These are phyloP conservation scores for Termitomyces eurrhizus DNA, from an alignment of 768 basidiomycete genomes.

Conservation along the genomic window DNA sequence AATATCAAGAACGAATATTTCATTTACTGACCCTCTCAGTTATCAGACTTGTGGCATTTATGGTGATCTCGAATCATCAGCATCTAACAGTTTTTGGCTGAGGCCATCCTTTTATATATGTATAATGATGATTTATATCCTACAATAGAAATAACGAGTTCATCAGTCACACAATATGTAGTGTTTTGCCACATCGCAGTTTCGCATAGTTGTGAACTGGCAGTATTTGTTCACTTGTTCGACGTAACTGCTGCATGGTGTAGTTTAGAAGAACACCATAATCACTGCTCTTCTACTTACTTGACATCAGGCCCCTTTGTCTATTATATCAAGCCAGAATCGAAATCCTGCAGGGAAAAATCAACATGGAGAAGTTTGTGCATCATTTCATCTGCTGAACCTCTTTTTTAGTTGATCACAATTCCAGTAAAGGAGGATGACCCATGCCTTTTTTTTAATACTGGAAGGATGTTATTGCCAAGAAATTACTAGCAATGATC, in stretches of 20 bases:
- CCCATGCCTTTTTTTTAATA: not conserved
- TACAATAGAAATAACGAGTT: no score
- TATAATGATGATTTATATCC: no score
- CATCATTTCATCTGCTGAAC: not conserved
- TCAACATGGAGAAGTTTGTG: not conserved
- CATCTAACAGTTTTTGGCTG: no score
- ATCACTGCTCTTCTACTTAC: not conserved
- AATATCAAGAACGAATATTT: no score
- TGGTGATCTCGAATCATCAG: no score
- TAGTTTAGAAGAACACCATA: not conserved
- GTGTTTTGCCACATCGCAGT: rapidly evolving
- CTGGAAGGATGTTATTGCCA: not conserved
- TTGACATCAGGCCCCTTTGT: not conserved
- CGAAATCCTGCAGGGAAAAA: not conserved
- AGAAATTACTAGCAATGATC: not conserved
- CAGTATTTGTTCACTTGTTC: not conserved
- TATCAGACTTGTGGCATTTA: no score
- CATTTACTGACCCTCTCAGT: no score
- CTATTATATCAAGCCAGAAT: not conserved
- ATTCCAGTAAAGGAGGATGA: conserved; percentile 1
- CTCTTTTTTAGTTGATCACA: not conserved
- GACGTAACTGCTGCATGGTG: not conserved
- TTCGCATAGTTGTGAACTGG: no score
- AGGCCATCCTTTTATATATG: no score
- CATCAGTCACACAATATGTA: no score